Base-by-base conservation (phyloP, 768 basidiomycete genomes). In the Phanerodontia chrysosporium region DNA sequence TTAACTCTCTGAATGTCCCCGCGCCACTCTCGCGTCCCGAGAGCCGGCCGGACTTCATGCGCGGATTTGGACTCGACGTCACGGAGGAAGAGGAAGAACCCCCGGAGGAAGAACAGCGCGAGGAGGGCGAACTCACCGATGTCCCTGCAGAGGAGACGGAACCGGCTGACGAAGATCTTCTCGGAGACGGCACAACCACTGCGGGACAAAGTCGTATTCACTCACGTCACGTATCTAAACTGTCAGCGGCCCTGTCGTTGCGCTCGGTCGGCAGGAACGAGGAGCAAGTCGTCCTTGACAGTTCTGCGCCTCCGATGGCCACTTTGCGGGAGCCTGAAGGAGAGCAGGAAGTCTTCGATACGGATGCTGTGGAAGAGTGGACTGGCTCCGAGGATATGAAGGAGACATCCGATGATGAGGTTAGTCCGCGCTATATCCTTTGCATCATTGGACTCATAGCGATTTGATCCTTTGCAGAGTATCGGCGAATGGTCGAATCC, bases 401-500 rank as follows among this genome's bases (percentile, higher is more conserved):
- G 59, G 82, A 83, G 55, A 74, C 74, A 36, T 85, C 86, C 27
- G 87, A 89, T 36, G 86, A 89, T 64, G 86, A 89, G 77, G 90
- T 90, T 64, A 55, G 78, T 51, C 32, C 68, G 53, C 62, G 13
- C n/a, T 16, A 57, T 55, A 25, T 58, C 49, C 55, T 55, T 51
- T 27, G 58, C 45, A 55, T 49, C 36, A 39, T 24, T 53, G 35
- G 44, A 49, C 60, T 21, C 9, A 45, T 58, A 29, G 63, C 58
- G 45, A 51, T 62, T 55, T 45, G n/a, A 1, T 51, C 60, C 28
- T 44, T 62, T 72, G 64, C 76, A 90, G 86, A 92, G 89, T 64
- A 86, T 91, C 51, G 90, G 90, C 27, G 91, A 94, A 74, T 94
- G 83, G 82, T 94, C 92, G 24, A 94, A 94, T 66, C 92, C 92